Percentiles rank a stretch among this genome's conserved stretches.
phyloP scores from a whole-genome alignment of 2,329 filamentous ascomycete genomes.

The Sporothrix protearum region DNA sequence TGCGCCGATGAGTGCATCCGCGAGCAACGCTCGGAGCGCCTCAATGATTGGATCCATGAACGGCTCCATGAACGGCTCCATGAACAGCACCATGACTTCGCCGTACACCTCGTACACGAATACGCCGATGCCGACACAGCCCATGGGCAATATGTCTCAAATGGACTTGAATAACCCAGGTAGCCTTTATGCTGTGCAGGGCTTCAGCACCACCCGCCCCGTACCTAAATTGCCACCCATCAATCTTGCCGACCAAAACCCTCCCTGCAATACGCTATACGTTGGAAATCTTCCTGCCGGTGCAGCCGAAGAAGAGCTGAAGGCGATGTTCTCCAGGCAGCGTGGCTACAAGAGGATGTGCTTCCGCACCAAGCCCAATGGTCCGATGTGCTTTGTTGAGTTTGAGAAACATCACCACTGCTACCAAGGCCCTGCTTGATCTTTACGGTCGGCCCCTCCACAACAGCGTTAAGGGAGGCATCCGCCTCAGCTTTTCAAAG shows the following conservation, averaged over 20 bases:
- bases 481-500: constrained; percentile 94
- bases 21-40: neutral
- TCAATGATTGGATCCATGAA: too few relatives aligned
- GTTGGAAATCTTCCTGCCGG: constrained; percentile 94
- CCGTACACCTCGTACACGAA: neutral
- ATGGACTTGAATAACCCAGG: constrained; percentile 49
- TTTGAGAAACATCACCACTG: constrained; percentile 92
- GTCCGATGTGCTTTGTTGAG: constrained; percentile 98
- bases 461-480: constrained; percentile 91
- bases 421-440: constrained; percentile 85
- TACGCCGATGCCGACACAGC: neutral
- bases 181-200: neutral
- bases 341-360: constrained; percentile 93
- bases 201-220: constrained; percentile 29
- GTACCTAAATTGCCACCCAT: constrained; percentile 76
- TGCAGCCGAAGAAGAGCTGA: constrained; percentile 92
- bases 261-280: constrained; percentile 95
- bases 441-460: constrained; percentile 83
- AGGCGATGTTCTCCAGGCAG: constrained; percentile 87
- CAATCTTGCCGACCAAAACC: constrained; percentile 94
- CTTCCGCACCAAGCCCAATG: constrained; percentile 91
- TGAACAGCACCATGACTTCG: neutral
- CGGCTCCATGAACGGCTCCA: neutral
- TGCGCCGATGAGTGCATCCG: neutral
- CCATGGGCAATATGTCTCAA: constrained; percentile 29